Evolutionary conservation across 2,329 filamentous ascomycete genomes (phyloP).

Genomic region (Trematosphaeria pertusa): DNA sequence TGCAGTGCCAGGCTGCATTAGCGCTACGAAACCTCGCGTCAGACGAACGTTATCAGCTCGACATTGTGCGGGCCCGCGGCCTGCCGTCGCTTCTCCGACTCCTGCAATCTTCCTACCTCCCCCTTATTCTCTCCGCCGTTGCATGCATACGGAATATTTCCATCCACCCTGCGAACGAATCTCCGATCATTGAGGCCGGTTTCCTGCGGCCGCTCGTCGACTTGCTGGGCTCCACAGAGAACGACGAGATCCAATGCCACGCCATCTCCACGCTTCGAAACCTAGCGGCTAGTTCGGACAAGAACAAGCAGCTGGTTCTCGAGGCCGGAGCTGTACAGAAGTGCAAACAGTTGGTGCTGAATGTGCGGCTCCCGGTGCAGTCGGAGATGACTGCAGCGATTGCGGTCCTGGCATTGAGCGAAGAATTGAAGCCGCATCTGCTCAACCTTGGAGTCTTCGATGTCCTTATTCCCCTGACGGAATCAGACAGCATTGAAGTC

Average conservation of each 20-base stretch:
- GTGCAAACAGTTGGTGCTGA: constrained; percentile 94
- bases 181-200: constrained; percentile 96
- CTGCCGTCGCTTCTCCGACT: constrained; percentile 85
- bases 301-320: constrained; percentile 96
- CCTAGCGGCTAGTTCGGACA: constrained; percentile 92
- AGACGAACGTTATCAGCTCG: constrained; percentile 97
- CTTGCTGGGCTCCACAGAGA: constrained; percentile 91
- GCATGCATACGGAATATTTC: constrained; percentile 99
- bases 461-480: constrained; percentile 91
- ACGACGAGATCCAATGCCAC: constrained; percentile 98
- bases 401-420: constrained; percentile 91
- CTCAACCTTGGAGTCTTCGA: constrained; percentile 94
- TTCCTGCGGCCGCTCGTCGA: constrained; percentile 95
- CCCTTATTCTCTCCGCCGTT: constrained; percentile 93
- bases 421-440: constrained; percentile 91
- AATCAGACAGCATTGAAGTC: constrained; percentile 95
- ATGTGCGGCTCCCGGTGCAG: constrained; percentile 92
- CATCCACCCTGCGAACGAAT: constrained; percentile 97
- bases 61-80: constrained; percentile 90
- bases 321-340: constrained; percentile 97
- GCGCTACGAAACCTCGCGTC: constrained; percentile 94
- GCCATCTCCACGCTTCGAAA: constrained; percentile 97
- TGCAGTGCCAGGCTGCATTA: constrained; percentile 95
- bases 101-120: constrained; percentile 92
- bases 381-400: constrained; percentile 99